These are phyloP conservation scores for Aspergillus jensenii DNA, from an alignment of 2,329 filamentous ascomycete genomes.

Conservation along the genomic window DNA sequence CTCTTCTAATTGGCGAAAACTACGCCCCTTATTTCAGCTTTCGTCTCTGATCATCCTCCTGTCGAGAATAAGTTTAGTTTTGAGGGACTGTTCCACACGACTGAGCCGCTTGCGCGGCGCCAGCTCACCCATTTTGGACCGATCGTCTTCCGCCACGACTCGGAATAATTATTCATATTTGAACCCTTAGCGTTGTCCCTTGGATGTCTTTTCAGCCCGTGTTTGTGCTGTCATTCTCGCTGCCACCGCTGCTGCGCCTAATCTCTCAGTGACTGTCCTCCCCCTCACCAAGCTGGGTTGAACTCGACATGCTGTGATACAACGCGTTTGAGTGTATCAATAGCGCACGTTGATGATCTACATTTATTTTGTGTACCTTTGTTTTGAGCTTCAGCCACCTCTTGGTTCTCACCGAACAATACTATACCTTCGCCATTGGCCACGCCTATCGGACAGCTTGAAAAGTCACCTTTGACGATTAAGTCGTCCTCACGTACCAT, in stretches of 20 bases:
- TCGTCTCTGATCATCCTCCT: not conserved
- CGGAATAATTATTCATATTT: not conserved
- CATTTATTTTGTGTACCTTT: not conserved
- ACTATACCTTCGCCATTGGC: not conserved
- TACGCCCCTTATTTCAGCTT: not conserved
- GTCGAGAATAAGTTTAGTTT: conserved; percentile 1
- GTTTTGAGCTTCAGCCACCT: not conserved
- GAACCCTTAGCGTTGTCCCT: conserved; percentile 1
- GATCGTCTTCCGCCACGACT: not conserved
- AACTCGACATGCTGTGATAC: not conserved
- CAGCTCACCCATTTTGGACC: conserved; percentile 5
- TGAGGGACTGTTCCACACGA: not conserved
- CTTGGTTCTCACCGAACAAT: not conserved
- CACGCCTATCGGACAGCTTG: not conserved
- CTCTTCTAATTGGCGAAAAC: not conserved
- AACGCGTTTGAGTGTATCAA: not conserved
- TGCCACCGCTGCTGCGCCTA: not conserved
- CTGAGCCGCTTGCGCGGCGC: conserved; percentile 7
- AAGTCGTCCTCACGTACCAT: not conserved
- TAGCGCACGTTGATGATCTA: not conserved
- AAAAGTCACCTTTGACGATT: not conserved
- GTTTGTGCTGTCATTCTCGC: not conserved
- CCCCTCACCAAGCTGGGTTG: not conserved
- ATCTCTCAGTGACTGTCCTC: not conserved
- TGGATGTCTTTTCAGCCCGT: not conserved